A percentile compares a stretch with the other conserved stretches of the same genome.
These are phyloP conservation scores for Barnettozyma populi DNA, from an alignment of 805 yeast species.

Conservation along the genomic window DNA sequence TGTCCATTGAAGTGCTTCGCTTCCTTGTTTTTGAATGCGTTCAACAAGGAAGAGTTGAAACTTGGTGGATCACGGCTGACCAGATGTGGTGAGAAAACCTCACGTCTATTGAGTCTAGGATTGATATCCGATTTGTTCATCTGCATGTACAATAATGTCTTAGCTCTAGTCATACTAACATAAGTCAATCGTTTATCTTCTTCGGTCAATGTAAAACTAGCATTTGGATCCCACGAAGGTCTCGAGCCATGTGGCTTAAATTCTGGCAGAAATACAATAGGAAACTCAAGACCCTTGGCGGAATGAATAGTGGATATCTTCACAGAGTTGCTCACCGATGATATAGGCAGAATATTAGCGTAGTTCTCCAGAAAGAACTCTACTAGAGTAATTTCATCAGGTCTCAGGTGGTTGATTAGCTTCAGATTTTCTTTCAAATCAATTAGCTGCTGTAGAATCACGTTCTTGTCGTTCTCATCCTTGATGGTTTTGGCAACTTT, in stretches of 20 bases:
- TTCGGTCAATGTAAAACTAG: not conserved
- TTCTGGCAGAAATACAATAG: slow-evolving; percentile 49
- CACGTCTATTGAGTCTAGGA: not conserved
- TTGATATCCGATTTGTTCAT: slow-evolving; percentile 1
- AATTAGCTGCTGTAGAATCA: slow-evolving; percentile 25
- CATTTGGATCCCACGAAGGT: slow-evolving; percentile 1
- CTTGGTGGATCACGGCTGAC: not conserved
- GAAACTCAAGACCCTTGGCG: slow-evolving; percentile 71
- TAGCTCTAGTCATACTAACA: slow-evolving; percentile 66
- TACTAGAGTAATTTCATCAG: slow-evolving; percentile 21
- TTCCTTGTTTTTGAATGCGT: not conserved
- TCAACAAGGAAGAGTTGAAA: not conserved
- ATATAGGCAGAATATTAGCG: slow-evolving; percentile 25
- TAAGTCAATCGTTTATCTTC: slow-evolving; percentile 44
- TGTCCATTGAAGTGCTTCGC: slow-evolving; percentile 4
- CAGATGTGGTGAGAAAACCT: not conserved
- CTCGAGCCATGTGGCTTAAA: slow-evolving; percentile 7
- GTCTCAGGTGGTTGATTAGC: slow-evolving; percentile 22
- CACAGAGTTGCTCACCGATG: slow-evolving; percentile 30
- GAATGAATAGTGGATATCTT: slow-evolving; percentile 67
- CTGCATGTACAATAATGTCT: slow-evolving; percentile 27
- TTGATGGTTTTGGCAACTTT: slow-evolving; percentile 14
- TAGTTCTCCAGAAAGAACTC: slow-evolving; percentile 31
- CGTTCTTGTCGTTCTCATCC: slow-evolving; percentile 23
- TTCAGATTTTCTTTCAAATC: slow-evolving; percentile 34